Conservation (phyloP, 208 protist species). For the Acanthamoeba polyphaga region DNA sequence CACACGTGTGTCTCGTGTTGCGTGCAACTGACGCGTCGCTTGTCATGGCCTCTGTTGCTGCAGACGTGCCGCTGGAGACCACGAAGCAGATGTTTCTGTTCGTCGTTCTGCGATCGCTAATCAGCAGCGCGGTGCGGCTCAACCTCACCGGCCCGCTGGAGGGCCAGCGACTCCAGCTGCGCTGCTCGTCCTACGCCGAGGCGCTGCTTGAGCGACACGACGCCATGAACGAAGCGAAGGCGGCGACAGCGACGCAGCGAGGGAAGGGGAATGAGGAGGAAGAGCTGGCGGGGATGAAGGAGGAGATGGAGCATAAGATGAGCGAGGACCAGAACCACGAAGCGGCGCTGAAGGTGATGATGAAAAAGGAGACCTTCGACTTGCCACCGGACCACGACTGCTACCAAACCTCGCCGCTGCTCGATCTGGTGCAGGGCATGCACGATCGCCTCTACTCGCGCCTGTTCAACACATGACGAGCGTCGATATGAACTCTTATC, state of each 20-base stretch:
- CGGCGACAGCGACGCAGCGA: not conserved
- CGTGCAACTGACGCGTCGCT: too few relatives aligned
- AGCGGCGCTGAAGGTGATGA: not conserved
- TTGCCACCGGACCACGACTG: not conserved
- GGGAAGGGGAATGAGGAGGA: not conserved
- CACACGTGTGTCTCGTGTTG: too few relatives aligned
- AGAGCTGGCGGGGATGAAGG: not conserved
- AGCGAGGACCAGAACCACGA: not conserved
- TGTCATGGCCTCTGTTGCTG: not conserved
- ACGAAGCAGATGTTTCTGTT: slow-evolving; percentile 40
- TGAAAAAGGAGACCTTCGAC: not conserved
- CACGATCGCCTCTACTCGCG: slow-evolving; percentile 43
- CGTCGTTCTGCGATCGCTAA: slow-evolving; percentile 12
- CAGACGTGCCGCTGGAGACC: not conserved
- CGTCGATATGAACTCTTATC: not conserved
- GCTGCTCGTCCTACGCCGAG: slow-evolving; percentile 4
- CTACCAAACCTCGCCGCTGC: slow-evolving; percentile 40
- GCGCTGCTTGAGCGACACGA: not conserved
- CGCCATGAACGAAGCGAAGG: not conserved
- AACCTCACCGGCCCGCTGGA: slow-evolving; percentile 46
- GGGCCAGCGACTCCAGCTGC: slow-evolving; percentile 43
- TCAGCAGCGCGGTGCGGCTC: slow-evolving; percentile 36
- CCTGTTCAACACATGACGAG: slow-evolving; percentile 53
- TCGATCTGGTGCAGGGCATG: slow-evolving; percentile 58
- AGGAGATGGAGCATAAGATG: not conserved